Evolutionary conservation across 129 eudicot species (phyloP), one percentile per base, ranked within the genome.

Genomic region (Arctium lappa): DNA sequence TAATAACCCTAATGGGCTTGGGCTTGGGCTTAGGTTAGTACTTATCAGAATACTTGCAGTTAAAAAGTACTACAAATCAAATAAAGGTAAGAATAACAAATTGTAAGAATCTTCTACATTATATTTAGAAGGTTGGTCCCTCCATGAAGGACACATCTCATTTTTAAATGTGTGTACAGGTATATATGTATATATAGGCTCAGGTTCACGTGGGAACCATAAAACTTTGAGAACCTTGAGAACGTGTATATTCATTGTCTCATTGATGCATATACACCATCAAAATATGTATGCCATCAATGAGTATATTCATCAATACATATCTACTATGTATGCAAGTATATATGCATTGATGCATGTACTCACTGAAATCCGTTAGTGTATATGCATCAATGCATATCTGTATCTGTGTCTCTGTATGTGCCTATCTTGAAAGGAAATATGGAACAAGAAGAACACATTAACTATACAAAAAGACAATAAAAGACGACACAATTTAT

Each of bases 61-160:
- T 66, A 36, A 53, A 27, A 73, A 3, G 69, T 40, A 6, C 15
- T 78, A 32, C 42, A 76, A 70, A 34, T 74, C 8, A 63, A 69
- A 70, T 8, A 31, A 56, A 37, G 13, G 70, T 60, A 72, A 46
- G 29, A n/a, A 78, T 32, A 16, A 53, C 79, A 74, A 11, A 78
- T 8, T 70, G 69, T 32, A 65, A 63, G 38, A 38, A 68, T 31
- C 46, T 2, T 63, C 42, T 56, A 72, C 36, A 34, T 27, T n/a
- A 50, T 48, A 56, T 56, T 60, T 60, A 81, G 39, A 72, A 72
- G 83, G 31, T 44, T 69, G 50, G n/a, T 69, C 50, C 69, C 32
- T 80, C 18, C 6, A 12, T 46, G 68, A 38, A 30, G 44, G 32
- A 69, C 44, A 44, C 31, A n/a, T 39, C 13, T 16, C 46, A 60